Percentiles rank a stretch among this genome's conserved stretches.
Evolutionary conservation across 176 grass and related monocot species (phyloP).

Genomic region (Chloris gayana): DNA sequence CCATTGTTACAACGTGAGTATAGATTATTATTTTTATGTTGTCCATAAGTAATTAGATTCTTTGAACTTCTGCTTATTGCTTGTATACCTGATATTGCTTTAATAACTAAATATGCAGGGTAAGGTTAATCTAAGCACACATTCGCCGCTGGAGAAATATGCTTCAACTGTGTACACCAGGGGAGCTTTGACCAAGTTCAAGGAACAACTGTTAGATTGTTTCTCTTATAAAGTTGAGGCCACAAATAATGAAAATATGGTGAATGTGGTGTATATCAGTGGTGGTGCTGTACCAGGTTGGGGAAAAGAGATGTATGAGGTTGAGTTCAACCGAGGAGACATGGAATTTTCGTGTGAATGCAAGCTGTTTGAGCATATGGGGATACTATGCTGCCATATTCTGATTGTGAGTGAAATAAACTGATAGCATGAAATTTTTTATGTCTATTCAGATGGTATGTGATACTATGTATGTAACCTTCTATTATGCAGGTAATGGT

Average conservation of each 20-base stretch:
- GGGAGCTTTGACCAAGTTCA: neutral
- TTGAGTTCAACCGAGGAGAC: accelerated
- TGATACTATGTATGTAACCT: too few species aligned
- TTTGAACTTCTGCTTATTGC: too few species aligned
- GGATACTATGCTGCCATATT: neutral
- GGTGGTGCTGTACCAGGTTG: neutral
- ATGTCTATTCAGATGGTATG: too few species aligned
- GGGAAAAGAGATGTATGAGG: neutral
- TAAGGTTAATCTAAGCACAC: neutral
- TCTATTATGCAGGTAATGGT: neutral
- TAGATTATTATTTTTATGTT: too few species aligned
- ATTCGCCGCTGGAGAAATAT: neutral
- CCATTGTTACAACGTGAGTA: neutral
- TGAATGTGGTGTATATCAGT: neutral
- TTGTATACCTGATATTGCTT: too few species aligned
- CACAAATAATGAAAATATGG: accelerated
- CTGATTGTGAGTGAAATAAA: neutral
- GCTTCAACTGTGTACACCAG: neutral
- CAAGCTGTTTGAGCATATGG: neutral
- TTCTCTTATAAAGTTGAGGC: neutral
- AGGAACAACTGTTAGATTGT: neutral
- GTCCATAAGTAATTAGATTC: too few species aligned
- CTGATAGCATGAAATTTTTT: too few species aligned
- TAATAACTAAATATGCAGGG: neutral
- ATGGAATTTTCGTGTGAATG: neutral